These are phyloP conservation scores for Shiraia sp. DNA, from an alignment of 2,329 filamentous ascomycete genomes.

Conservation along the genomic window DNA sequence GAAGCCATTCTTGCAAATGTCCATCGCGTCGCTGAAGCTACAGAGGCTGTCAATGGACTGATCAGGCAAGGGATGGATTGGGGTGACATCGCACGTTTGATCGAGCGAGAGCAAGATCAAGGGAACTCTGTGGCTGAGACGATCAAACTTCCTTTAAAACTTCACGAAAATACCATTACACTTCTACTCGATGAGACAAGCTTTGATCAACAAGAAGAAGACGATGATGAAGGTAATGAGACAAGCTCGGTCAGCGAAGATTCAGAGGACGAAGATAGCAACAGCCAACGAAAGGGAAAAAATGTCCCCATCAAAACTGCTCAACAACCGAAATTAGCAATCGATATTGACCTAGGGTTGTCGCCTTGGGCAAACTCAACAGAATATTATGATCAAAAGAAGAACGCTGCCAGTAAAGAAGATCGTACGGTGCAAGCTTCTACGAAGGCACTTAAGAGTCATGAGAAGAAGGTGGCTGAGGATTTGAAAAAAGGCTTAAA, in stretches of 20 bases:
- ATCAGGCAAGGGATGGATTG: constrained; percentile 96
- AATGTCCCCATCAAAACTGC: constrained; percentile 43
- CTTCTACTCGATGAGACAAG: constrained; percentile 74
- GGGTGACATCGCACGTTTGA: constrained; percentile 84
- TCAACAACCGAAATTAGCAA: constrained; percentile 57
- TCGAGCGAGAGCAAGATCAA: constrained; percentile 81
- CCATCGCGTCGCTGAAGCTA: constrained; percentile 88
- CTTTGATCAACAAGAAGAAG: constrained; percentile 64
- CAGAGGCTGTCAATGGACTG: constrained; percentile 89
- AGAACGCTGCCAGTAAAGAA: constrained; percentile 80
- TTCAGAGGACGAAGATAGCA: constrained; percentile 61
- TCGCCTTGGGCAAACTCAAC: constrained; percentile 88
- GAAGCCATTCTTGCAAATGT: constrained; percentile 88
- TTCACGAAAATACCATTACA: constrained; percentile 88
- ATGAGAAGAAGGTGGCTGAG: constrained; percentile 83
- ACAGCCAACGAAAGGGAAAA: constrained; percentile 56
- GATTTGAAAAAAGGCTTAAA: constrained; percentile 88
- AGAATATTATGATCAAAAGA: constrained; percentile 90
- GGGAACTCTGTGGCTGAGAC: constrained; percentile 84
- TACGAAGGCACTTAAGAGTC: constrained; percentile 80
- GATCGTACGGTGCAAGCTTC: constrained; percentile 84
- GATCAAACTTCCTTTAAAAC: constrained; percentile 83
- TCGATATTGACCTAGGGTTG: constrained; percentile 83
- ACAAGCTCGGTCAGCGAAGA: constrained; percentile 68
- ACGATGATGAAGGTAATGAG: constrained; percentile 59